Conservation (phyloP, 2,329 filamentous ascomycete species). For the Nothophoma quercina region DNA sequence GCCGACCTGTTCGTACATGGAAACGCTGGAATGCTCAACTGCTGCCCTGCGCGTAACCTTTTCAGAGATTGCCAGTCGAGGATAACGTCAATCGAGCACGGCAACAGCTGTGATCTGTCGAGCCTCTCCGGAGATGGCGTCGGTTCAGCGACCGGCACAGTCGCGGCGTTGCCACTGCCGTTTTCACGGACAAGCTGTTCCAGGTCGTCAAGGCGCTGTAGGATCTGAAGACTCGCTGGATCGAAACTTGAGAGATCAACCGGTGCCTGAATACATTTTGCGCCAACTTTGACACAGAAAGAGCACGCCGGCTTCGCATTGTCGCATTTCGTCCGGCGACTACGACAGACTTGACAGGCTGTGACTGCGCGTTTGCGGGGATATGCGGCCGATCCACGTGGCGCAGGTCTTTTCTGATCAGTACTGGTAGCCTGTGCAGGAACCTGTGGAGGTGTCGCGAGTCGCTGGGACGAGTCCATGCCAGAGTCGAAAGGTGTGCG, state of each 20-base stretch:
- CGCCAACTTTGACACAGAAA: constrained; percentile 18
- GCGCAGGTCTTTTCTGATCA: constrained; percentile 20
- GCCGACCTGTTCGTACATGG: background rate
- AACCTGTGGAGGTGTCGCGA: background rate
- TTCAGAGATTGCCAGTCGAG: constrained; percentile 3
- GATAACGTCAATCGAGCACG: constrained; percentile 5
- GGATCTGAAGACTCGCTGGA: constrained; percentile 21
- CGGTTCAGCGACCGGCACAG: background rate
- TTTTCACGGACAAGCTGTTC: constrained; percentile 4
- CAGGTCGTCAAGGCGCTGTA: constrained; percentile 17
- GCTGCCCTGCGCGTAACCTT: background rate
- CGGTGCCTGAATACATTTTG: constrained; percentile 17
- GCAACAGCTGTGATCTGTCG: constrained; percentile 1
- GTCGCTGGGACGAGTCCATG: background rate
- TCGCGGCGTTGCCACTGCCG: background rate
- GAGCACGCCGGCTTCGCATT: constrained; percentile 19
- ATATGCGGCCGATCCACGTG: constrained; percentile 22
- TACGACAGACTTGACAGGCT: constrained; percentile 22
- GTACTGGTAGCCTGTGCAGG: background rate
- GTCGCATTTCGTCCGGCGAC: constrained; percentile 24
- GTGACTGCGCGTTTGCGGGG: constrained; percentile 22
- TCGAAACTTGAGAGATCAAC: constrained; percentile 22
- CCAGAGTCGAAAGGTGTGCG: background rate
- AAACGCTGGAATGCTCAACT: background rate
- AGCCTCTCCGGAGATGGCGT: background rate